phyloP scores from a whole-genome alignment of 2,329 filamentous ascomycete genomes.

The Neofusicoccum ribis region DNA sequence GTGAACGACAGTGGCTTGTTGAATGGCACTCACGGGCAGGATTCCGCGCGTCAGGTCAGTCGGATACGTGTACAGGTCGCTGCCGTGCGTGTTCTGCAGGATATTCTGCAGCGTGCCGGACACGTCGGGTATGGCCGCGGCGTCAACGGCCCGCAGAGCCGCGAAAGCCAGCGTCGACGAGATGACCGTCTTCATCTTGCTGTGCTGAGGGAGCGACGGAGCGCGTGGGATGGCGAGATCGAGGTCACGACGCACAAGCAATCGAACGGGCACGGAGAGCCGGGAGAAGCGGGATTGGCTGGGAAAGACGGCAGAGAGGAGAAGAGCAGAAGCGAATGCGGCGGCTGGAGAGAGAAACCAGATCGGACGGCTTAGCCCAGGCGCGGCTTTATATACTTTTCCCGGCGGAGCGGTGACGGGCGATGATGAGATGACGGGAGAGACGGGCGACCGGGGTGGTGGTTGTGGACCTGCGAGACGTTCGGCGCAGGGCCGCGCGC shows the following conservation, averaged over 20 bases:
- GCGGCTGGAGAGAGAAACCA: neutral
- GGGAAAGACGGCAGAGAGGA: too few species aligned
- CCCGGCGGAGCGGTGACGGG: neutral
- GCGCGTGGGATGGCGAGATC: neutral
- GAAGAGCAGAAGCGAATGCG: neutral
- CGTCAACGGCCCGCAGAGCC: neutral
- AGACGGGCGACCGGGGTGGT: neutral
- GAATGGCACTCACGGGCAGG: slow-evolving; percentile 43
- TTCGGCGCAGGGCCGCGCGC: neutral
- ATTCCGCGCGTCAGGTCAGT: slow-evolving; percentile 63
- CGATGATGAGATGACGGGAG: slow-evolving; percentile 6
- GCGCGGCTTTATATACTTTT: slow-evolving; percentile 1
- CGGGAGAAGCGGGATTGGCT: neutral
- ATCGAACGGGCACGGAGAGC: too few species aligned
- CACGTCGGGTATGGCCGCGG: slow-evolving; percentile 39
- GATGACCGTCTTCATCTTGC: neutral
- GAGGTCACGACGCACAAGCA: too few species aligned
- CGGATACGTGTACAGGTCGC: slow-evolving; percentile 58
- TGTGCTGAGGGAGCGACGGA: neutral
- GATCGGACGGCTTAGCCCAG: too few species aligned
- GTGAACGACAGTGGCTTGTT: neutral
- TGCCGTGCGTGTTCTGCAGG: slow-evolving; percentile 53
- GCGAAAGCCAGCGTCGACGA: neutral
- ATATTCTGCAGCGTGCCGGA: slow-evolving; percentile 56
- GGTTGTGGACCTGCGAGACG: neutral